Evolutionary conservation across 495 filamentous ascomycete genomes (phyloP), one percentile per base, ranked within the genome.

Genomic region (Sphaerosporella brunnea): DNA sequence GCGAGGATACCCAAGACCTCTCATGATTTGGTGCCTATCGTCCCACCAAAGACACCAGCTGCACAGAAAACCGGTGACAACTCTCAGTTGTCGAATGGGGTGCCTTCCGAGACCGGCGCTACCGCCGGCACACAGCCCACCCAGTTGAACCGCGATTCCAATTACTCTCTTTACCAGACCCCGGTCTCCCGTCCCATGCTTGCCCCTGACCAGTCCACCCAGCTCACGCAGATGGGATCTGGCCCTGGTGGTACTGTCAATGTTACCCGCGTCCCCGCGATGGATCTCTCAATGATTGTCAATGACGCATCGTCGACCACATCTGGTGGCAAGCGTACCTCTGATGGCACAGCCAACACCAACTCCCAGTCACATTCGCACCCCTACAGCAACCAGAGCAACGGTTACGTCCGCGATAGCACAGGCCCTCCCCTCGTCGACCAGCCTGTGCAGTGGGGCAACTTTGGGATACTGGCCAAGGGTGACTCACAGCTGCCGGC

Each of bases 401-500:
- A 30, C 26, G 23, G 23, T 16, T 26, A 43, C 39, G 23, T 4
- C 54, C 24, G 16, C 10, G 18, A 23, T 18, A 32, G 3, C 5
- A 21, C 4, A 8, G 23, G 15, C 5, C 40, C 40, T 5, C 11
- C 40, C 16, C 10, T 21, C 8, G 8, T 32, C 26, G 16, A 32
- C 20, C 19, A 43, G 4, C 18, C 10, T 7, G 5, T 5, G 39
- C 39, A 26, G 4, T 43, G 39, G 39, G 39, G 39, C 39, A 36
- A 50, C 16, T 60, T 48, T 44, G 57, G 53, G 2, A 36, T 30
- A 10, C 21, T 35, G 4, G 19, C n/a, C 16, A 50, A 21, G 21
- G 50, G 46, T 25, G 56, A 60, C 15, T 60, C 57, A 16, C 57
- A 60, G 36, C 30, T 60, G 1, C 57, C 57, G 2, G 57, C 61